Conservation (phyloP, 192 early-diverging fungal species). For the Pilobolus umbonatus region DNA sequence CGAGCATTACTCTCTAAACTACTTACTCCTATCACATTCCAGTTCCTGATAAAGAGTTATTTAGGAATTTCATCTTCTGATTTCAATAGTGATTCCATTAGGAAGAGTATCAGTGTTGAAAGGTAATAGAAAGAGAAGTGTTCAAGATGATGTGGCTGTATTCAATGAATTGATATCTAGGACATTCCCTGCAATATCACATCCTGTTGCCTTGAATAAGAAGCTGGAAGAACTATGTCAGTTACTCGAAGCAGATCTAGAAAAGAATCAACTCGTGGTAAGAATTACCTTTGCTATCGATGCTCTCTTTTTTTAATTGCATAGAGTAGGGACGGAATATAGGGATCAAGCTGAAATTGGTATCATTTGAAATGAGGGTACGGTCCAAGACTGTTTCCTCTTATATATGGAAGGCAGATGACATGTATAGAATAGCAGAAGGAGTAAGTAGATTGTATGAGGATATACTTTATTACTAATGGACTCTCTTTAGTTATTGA, state of each 20-base stretch:
- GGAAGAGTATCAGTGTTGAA: constrained; percentile 51
- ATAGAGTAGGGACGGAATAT: constrained; percentile 37
- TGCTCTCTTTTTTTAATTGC: too few species aligned
- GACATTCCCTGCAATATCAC: constrained; percentile 40
- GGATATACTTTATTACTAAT: too few species aligned
- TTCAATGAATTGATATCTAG: constrained; percentile 14
- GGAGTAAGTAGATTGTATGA: constrained; percentile 13
- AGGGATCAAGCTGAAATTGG: constrained; percentile 41
- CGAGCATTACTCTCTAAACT: constrained; percentile 42
- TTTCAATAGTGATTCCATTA: constrained; percentile 27
- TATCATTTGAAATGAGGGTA: constrained; percentile 36
- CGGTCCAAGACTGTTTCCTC: constrained; percentile 38
- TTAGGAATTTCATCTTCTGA: constrained; percentile 44
- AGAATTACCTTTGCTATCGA: not conserved
- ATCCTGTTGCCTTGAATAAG: constrained; percentile 23
- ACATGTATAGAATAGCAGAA: constrained; percentile 26
- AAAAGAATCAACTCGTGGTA: constrained; percentile 31
- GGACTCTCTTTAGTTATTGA: constrained; percentile 34
- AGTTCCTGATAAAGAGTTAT: constrained; percentile 39
- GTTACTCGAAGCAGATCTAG: constrained; percentile 40
- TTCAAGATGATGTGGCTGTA: not conserved
- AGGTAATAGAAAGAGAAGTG: constrained; percentile 24
- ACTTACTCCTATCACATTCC: constrained; percentile 39
- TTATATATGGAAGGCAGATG: constrained; percentile 25
- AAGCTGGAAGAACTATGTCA: constrained; percentile 43